Conservation (phyloP, 1,139 yeast genomes). For the Keqinozyma sinolaborantium region DNA sequence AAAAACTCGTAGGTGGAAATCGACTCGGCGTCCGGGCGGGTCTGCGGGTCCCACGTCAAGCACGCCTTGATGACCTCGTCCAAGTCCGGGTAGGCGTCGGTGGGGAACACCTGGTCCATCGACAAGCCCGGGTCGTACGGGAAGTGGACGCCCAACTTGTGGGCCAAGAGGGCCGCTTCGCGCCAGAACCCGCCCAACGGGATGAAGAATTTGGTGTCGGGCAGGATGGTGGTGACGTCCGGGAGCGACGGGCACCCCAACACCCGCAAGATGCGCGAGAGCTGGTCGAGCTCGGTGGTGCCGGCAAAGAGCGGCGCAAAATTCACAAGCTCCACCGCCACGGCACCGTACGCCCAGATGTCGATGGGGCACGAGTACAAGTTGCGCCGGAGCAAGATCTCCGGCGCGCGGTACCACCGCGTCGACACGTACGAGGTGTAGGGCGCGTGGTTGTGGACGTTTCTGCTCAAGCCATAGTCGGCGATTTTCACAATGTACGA, state of each 20-base stretch:
- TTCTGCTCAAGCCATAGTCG: slow-evolving; percentile 88
- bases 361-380: slow-evolving; percentile 77
- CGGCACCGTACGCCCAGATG: slow-evolving; percentile 92
- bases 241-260: slow-evolving; percentile 64
- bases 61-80: slow-evolving; percentile 54
- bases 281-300: slow-evolving; percentile 70
- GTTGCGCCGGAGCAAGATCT: slow-evolving; percentile 67
- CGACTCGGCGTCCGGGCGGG: slow-evolving; percentile 45
- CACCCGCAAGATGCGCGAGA: slow-evolving; percentile 58
- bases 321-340: slow-evolving; percentile 77
- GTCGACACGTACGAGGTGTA: slow-evolving; percentile 87
- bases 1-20: slow-evolving; percentile 54
- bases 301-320: slow-evolving; percentile 86
- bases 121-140: slow-evolving; percentile 39
- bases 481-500: slow-evolving; percentile 75
- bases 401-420: slow-evolving; percentile 96
- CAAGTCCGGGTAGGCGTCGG: slow-evolving; percentile 24
- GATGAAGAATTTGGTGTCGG: slow-evolving; percentile 15
- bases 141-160: slow-evolving; percentile 48
- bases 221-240: slow-evolving; percentile 5
- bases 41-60: slow-evolving; percentile 62
- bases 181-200: slow-evolving; percentile 72
- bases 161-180: slow-evolving; percentile 50
- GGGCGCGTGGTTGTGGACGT: slow-evolving; percentile 47
- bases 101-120: slow-evolving; percentile 23